Evolutionary conservation across 2,329 filamentous ascomycete genomes (phyloP).

Genomic region (Xylariales sp.): DNA sequence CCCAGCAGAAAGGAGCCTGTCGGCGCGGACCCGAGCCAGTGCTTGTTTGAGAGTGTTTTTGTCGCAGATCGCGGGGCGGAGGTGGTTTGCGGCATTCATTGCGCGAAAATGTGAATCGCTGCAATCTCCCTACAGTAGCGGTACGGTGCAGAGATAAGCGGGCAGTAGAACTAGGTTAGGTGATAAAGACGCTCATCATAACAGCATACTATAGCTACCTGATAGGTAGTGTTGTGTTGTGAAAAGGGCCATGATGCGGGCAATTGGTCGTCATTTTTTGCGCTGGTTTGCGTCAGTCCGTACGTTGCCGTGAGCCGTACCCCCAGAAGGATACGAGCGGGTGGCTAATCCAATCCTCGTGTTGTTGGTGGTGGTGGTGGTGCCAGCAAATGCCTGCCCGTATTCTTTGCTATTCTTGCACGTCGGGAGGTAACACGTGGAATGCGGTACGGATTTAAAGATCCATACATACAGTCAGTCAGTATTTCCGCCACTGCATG

Average conservation of each 20-base stretch:
- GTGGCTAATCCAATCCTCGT: conserved; percentile 37
- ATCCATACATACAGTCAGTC: too few species aligned
- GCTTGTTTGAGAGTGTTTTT: conserved; percentile 25
- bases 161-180: background rate
- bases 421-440: background rate
- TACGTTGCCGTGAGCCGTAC: background rate
- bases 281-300: background rate
- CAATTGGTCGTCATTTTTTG: background rate
- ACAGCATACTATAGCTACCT: background rate
- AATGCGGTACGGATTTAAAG: background rate
- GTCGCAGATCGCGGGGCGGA: conserved; percentile 31
- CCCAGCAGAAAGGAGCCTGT: conserved; percentile 19
- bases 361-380: conserved; percentile 17
- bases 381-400: conserved; percentile 5
- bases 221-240: background rate
- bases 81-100: conserved; percentile 3
- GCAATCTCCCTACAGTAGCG: conserved; percentile 6
- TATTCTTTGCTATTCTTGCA: background rate
- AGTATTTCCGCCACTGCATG: too few species aligned
- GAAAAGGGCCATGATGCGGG: background rate
- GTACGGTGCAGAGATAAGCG: background rate
- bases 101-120: conserved; percentile 15
- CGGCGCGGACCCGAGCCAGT: conserved; percentile 12
- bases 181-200: too few species aligned
- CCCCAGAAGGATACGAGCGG: conserved; percentile 28